Conservation (phyloP, 768 basidiomycete genomes). For the Amanita rimosa region DNA sequence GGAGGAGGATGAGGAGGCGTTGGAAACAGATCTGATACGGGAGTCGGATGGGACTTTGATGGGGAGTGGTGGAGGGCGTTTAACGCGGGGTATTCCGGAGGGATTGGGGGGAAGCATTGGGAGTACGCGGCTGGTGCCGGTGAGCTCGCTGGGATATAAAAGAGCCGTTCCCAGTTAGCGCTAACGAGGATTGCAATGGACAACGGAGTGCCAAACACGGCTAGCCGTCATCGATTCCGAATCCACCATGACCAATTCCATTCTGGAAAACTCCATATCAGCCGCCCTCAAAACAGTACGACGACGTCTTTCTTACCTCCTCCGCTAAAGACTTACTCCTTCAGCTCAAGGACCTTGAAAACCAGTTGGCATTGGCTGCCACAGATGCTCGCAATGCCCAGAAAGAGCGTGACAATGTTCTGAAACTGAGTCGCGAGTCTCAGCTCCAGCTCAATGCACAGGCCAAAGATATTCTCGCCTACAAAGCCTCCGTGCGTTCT, state of each 20-base stretch:
- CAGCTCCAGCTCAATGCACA: conserved; percentile 36
- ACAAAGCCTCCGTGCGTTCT: conserved; percentile 31
- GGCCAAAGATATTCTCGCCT: conserved; percentile 28
- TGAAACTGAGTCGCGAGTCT: conserved; percentile 32
- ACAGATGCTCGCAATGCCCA: conserved; percentile 36
- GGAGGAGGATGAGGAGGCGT: conserved; percentile 46
- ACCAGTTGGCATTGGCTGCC: conserved; percentile 37
- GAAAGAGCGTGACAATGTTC: conserved; percentile 33
- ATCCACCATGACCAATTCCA: conserved; percentile 10
- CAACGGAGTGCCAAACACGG: not conserved
- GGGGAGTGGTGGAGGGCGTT: conserved; percentile 18
- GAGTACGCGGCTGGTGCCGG: not conserved
- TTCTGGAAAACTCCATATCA: conserved; percentile 18
- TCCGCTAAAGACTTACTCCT: too few relatives aligned
- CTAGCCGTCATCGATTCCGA: not conserved
- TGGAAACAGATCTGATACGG: conserved; percentile 40
- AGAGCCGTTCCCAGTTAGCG: too few relatives aligned
- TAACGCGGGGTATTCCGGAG: conserved; percentile 18
- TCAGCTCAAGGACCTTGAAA: conserved; percentile 46
- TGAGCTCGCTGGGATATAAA: not conserved
- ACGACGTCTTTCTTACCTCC: too few relatives aligned
- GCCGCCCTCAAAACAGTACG: conserved; percentile 18
- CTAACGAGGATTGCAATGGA: too few relatives aligned
- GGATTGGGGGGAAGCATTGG: conserved; percentile 37
- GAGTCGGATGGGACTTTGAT: conserved; percentile 9